Evolutionary conservation across 2,329 filamentous ascomycete species (phyloP).

Genomic region (Microdochium bolleyi): DNA sequence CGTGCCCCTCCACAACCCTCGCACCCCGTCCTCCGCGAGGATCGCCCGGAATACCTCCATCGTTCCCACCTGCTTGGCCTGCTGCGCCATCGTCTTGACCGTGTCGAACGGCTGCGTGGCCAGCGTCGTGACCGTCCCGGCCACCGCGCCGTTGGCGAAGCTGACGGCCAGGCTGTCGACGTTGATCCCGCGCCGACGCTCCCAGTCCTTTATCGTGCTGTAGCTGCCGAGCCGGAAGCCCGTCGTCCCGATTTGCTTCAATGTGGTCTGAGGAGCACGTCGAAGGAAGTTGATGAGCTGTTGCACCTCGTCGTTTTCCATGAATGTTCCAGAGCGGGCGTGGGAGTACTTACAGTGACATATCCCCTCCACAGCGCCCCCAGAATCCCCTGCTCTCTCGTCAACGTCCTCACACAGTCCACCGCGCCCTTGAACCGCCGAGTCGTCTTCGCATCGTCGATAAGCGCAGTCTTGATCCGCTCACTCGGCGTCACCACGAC

Average conservation of each 20-base stretch:
- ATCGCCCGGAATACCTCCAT: constrained; percentile 44
- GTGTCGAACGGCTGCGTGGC: constrained; percentile 53
- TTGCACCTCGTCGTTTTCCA: too few relatives aligned
- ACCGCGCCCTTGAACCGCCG: constrained; percentile 35
- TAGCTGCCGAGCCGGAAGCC: constrained; percentile 56
- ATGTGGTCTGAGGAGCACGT: too few relatives aligned
- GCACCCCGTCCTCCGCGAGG: constrained; percentile 42
- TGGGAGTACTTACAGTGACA: too few relatives aligned
- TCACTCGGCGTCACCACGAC: constrained; percentile 55
- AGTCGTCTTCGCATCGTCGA: constrained; percentile 43
- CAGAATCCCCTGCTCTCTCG: constrained; percentile 41
- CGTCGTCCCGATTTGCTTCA: constrained; percentile 55
- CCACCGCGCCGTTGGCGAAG: constrained; percentile 31
- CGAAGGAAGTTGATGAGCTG: too few relatives aligned
- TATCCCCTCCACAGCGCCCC: constrained; percentile 50
- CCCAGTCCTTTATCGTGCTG: constrained; percentile 51
- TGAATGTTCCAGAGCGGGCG: too few relatives aligned
- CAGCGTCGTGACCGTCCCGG: constrained; percentile 31
- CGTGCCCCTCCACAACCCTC: constrained; percentile 55
- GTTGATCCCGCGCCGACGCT: constrained; percentile 10
- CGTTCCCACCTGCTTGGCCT: constrained; percentile 43
- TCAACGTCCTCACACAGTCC: constrained; percentile 41
- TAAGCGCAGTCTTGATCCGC: constrained; percentile 56
- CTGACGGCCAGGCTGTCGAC: constrained; percentile 22
- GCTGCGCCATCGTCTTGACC: constrained; percentile 54